phyloP scores from a whole-genome alignment of 345 rosid species.

The Citrus maxima region DNA sequence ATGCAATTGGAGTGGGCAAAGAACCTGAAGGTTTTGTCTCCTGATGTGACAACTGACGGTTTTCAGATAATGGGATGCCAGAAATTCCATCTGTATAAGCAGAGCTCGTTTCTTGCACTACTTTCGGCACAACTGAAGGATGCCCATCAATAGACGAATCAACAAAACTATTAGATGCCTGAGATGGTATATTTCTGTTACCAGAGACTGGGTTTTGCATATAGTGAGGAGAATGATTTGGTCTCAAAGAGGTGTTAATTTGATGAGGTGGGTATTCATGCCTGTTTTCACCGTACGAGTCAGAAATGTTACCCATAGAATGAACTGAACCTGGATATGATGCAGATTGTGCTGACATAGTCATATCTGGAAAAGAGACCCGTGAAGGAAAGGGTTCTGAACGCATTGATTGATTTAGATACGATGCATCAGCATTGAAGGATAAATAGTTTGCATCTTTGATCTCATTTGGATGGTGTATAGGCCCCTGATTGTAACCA shows the following conservation, averaged over 20 bases:
- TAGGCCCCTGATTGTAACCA: conserved; percentile 41
- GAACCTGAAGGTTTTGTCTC: conserved; percentile 40
- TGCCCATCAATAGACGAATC: conserved; percentile 34
- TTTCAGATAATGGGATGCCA: conserved; percentile 32
- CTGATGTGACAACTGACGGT: conserved; percentile 20
- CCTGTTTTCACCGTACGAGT: conserved; percentile 38
- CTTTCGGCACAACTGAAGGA: conserved; percentile 27
- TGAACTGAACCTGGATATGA: conserved; percentile 29
- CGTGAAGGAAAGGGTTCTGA: conserved; percentile 28
- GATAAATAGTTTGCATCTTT: conserved; percentile 31
- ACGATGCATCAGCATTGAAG: conserved; percentile 42
- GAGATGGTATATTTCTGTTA: conserved; percentile 36
- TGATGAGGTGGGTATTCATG: conserved; percentile 35
- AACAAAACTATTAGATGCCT: conserved; percentile 21
- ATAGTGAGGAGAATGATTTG: conserved; percentile 45
- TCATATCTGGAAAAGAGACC: conserved; percentile 31
- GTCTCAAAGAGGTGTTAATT: conserved; percentile 26
- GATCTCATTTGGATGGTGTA: conserved; percentile 41
- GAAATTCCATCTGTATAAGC: conserved; percentile 24
- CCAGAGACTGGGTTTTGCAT: conserved; percentile 27
- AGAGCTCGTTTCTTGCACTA: conserved; percentile 31
- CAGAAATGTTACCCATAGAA: conserved; percentile 31
- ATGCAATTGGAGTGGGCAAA: conserved; percentile 30
- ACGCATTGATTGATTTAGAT: conserved; percentile 29
- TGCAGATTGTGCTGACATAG: conserved; percentile 29